Percentiles rank a stretch among this genome's conserved stretches.
Evolutionary conservation across 139 green algal species (phyloP).

Genomic region (Picochlorum sp.): DNA sequence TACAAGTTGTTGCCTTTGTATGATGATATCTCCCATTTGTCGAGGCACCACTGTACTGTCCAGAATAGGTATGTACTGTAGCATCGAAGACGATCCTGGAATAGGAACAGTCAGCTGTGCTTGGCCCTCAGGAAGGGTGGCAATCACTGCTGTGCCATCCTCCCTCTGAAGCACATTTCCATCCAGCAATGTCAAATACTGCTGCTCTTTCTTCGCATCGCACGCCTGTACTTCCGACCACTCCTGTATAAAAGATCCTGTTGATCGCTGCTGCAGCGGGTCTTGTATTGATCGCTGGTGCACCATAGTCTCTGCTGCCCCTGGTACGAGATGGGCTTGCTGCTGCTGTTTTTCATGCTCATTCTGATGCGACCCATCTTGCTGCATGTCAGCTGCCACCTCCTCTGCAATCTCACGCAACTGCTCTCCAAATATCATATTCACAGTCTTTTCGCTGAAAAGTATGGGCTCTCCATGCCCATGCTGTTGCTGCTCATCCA

Average conservation of each 20-base stretch:
- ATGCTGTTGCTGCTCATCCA: not conserved
- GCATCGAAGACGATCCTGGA: constrained; percentile 8
- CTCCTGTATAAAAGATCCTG: not conserved
- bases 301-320: too few species aligned
- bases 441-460: constrained; percentile 11
- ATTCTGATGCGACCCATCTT: not conserved
- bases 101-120: not conserved
- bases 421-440: constrained; percentile 13
- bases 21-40: not conserved
- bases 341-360: too few species aligned
- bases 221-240: not conserved
- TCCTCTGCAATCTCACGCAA: constrained; percentile 1
- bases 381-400: not conserved
- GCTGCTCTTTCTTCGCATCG: not conserved
- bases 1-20: not conserved
- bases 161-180: constrained; percentile 5
- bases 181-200: constrained; percentile 13
- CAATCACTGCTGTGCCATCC: constrained; percentile 7
- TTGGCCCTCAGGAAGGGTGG: constrained; percentile 3
- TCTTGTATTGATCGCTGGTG: too few species aligned
- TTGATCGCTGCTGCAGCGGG: not conserved
- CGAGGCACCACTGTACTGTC: constrained; percentile 1
- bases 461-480: not conserved
- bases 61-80: constrained; percentile 13
- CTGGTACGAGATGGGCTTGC: too few species aligned